Conservation (phyloP, 139 green algal genomes). For the Chlamydomonas incerta region DNA sequence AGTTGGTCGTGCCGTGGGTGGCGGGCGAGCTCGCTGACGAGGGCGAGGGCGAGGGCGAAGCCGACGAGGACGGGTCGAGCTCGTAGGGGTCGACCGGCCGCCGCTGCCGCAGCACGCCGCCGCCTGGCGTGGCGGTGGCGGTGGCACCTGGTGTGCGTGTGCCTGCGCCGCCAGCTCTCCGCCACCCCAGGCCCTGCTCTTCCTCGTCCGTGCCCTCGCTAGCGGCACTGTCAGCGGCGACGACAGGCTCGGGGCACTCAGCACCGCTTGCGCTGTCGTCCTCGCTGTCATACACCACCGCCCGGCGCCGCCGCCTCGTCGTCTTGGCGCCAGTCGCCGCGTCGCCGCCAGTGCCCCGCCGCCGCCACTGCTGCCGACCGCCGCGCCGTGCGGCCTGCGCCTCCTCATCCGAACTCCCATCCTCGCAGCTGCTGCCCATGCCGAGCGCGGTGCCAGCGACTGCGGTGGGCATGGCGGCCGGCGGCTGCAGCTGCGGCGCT, state of each 20-base stretch:
- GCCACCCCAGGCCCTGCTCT: neutral
- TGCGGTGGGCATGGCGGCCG: too few relatives aligned
- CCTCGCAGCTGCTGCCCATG: too few relatives aligned
- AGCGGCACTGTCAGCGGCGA: neutral
- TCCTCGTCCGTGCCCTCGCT: too few relatives aligned
- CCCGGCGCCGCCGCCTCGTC: neutral
- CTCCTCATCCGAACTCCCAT: neutral
- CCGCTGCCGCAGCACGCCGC: too few relatives aligned
- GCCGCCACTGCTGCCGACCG: neutral
- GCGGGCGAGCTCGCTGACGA: too few relatives aligned
- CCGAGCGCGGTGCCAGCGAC: too few relatives aligned
- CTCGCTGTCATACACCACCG: neutral
- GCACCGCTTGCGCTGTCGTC: neutral
- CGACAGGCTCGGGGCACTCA: neutral
- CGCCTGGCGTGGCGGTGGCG: neutral
- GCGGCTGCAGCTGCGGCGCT: too few relatives aligned
- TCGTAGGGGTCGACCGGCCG: too few relatives aligned
- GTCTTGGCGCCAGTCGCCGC: neutral
- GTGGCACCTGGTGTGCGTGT: too few relatives aligned
- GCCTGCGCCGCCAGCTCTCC: neutral
- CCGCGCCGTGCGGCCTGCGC: too few relatives aligned
- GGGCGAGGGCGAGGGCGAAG: neutral
- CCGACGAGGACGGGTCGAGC: too few relatives aligned
- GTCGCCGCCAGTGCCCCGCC: neutral
- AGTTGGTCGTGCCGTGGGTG: neutral